Conservation (phyloP, 306 rosid genomes). For the Cucurbita argyrosperma region DNA sequence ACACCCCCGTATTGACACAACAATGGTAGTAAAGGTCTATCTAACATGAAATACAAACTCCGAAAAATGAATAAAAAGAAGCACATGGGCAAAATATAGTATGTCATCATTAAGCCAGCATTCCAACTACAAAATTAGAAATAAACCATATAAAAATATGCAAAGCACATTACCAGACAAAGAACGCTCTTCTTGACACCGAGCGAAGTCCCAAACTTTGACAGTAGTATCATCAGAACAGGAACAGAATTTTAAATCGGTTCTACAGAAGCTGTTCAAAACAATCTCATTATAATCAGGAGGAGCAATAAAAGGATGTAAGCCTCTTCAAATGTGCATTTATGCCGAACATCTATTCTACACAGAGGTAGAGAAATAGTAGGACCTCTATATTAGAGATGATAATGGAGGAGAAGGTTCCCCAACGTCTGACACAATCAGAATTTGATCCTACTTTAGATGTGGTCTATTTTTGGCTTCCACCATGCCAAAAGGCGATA, state of each 20-base stretch:
- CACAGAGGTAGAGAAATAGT: not conserved
- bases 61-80: too few relatives aligned
- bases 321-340: not conserved
- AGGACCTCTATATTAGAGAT: not conserved
- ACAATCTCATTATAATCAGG: conserved; percentile 9
- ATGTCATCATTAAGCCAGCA: too few relatives aligned
- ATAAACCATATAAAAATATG: not conserved
- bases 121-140: too few relatives aligned
- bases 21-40: too few relatives aligned
- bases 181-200: conserved; percentile 94
- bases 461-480: not conserved
- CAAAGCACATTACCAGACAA: conserved; percentile 88
- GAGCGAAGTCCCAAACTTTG: conserved; percentile 97
- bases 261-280: conserved; percentile 79
- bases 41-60: too few relatives aligned
- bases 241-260: conserved; percentile 94
- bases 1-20: too few relatives aligned
- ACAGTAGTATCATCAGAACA: conserved; percentile 95
- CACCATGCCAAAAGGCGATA: not conserved
- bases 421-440: not conserved
- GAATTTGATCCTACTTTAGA: not conserved
- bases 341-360: not conserved
- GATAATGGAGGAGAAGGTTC: not conserved
- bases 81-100: too few relatives aligned
- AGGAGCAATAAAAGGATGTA: not conserved